Evolutionary conservation across 306 rosid genomes (phyloP), one percentile per base, ranked within the genome.

Genomic region (Cicer bijugum): DNA sequence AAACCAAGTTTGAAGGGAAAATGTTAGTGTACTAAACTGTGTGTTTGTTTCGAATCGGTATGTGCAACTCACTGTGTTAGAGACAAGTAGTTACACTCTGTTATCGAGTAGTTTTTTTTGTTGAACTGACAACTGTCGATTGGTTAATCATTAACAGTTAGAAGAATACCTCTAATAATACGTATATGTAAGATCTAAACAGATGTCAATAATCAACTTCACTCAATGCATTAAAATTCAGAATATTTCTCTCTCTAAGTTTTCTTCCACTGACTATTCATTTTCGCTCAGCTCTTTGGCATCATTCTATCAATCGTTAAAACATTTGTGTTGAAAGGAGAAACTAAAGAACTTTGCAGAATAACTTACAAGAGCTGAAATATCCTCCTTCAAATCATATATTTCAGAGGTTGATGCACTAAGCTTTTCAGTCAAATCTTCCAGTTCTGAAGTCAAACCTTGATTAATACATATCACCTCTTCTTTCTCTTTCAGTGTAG

Each of bases 311-410:
- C 44, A 40, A 20, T 28, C 9, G 23, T 64, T 71, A 12, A 12
- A 28, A 42, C 47, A 77, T 63, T 28, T 11, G 47, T 23, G 47
- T 48, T 14, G 17, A 61, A 63, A 43, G 45, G 69, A 35, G 47
- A 72, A 68, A 35, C 37, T 19, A 71, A 40, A 51, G 62, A 39
- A 52, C 56, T 68, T 79, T 67, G 64, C 51, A 51, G 44, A 77
- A 33, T 61, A 83, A 77, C 94, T 86, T 91, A 91, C 98, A 77
- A 91, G 90, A 75, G 71, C 77, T 60, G 81, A 78, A 80, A 88
- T 72, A 70, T 93, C 97, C 75, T 88, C 92, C 66, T 77, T 85
- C 84, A 85, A 81, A 45, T 79, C 33, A 69, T 71, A 35, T 57
- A 88, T 60, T 79, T 88, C 92, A 66, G 73, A 80, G 77, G 75